Percentiles rank a stretch among this genome's conserved stretches.
phyloP scores from a whole-genome alignment of 345 rosid species.

The Eucalyptus polyanthemos region DNA sequence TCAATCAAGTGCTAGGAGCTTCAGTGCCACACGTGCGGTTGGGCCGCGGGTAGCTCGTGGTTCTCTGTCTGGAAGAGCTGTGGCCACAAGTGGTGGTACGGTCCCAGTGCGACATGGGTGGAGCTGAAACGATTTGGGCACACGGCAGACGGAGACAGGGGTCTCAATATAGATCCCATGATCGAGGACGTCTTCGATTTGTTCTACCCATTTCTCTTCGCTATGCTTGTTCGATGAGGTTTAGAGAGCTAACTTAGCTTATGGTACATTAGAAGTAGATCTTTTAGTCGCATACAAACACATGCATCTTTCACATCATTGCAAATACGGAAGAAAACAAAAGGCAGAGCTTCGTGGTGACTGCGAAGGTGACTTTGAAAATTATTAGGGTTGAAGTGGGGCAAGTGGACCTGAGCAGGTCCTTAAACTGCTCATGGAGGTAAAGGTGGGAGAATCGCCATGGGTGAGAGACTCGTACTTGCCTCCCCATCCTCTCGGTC shows the following conservation, averaged over 20 bases:
- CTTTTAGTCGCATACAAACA: background rate
- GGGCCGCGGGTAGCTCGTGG: background rate
- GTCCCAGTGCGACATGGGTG: background rate
- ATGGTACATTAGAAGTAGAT: background rate
- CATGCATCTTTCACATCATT: background rate
- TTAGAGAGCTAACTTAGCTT: background rate
- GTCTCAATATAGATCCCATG: background rate
- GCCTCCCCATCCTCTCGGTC: too few relatives aligned
- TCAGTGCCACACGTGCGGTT: background rate
- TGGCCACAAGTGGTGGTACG: background rate
- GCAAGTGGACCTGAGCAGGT: background rate
- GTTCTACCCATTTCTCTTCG: background rate
- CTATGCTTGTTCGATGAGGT: background rate
- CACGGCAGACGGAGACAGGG: background rate
- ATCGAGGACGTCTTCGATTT: background rate
- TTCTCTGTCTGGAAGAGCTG: background rate
- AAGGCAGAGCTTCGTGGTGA: background rate
- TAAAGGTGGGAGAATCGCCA: too few relatives aligned
- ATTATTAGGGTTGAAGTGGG: background rate
- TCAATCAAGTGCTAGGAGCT: background rate
- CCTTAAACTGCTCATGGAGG: too few relatives aligned
- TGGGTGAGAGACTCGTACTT: too few relatives aligned
- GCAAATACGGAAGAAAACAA: background rate
- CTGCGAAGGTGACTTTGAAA: background rate
- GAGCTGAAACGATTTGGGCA: background rate